Evolutionary conservation across 805 yeast species (phyloP).

Genomic region (Lipomyces anomalus): DNA sequence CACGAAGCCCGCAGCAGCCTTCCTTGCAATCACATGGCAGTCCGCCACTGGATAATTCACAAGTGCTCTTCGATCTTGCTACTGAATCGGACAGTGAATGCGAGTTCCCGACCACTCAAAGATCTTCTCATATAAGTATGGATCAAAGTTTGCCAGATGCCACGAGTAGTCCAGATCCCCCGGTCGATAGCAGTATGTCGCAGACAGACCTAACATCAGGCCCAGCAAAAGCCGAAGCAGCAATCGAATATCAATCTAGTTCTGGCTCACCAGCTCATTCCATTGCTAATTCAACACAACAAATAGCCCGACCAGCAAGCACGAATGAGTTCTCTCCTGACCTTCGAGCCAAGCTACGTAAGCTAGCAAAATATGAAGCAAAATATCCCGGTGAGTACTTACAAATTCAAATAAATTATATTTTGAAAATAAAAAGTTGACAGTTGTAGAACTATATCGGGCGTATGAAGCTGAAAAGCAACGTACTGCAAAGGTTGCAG

Average conservation of each 20-base stretch:
- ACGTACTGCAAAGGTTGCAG: slow-evolving; percentile 51
- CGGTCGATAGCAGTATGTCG: neutral
- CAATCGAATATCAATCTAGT: too few species aligned
- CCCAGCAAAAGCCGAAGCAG: slow-evolving; percentile 2
- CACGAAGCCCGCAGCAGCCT: too few species aligned
- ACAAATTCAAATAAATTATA: neutral
- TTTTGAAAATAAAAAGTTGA: neutral
- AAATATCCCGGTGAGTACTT: slow-evolving; percentile 61
- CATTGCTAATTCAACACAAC: slow-evolving; percentile 18
- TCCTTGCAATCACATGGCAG: slow-evolving; percentile 28
- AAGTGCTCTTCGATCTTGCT: slow-evolving; percentile 42
- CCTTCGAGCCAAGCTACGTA: slow-evolving; percentile 57
- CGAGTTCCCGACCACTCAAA: slow-evolving; percentile 4
- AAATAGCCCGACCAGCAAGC: slow-evolving; percentile 15
- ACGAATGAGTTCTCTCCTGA: slow-evolving; percentile 48
- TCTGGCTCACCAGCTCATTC: slow-evolving; percentile 5
- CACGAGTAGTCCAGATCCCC: neutral
- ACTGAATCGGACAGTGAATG: slow-evolving; percentile 41
- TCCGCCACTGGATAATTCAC: slow-evolving; percentile 42
- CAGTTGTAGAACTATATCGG: slow-evolving; percentile 44
- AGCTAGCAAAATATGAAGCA: slow-evolving; percentile 80
- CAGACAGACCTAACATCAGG: slow-evolving; percentile 3
- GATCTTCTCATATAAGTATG: neutral
- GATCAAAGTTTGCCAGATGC: slow-evolving; percentile 1
- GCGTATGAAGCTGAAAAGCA: slow-evolving; percentile 81